These are phyloP conservation scores for Trichoderma sp. DNA, from an alignment of 2,329 filamentous ascomycete genomes.

Conservation along the genomic window DNA sequence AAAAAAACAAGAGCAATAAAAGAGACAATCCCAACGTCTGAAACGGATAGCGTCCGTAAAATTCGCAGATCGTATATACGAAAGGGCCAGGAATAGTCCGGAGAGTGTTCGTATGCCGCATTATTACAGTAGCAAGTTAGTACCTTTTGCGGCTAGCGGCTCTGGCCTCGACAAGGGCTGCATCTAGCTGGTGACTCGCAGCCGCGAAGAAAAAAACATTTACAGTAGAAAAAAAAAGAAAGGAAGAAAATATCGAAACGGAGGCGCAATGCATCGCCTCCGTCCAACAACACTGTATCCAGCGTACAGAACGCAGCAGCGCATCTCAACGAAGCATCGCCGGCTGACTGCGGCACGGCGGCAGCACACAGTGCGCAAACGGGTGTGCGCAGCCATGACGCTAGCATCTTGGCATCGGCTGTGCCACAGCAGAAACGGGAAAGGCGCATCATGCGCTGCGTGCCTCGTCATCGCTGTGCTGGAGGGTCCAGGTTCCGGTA, in stretches of 20 bases:
- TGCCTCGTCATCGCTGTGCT: slow-evolving; percentile 41
- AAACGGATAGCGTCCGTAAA: background rate
- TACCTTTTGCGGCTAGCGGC: background rate
- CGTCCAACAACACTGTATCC: background rate
- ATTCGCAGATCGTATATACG: background rate
- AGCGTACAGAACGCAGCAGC: background rate
- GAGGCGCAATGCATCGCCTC: background rate
- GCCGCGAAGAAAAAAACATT: background rate
- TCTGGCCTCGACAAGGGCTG: background rate
- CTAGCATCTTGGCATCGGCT: slow-evolving; percentile 21
- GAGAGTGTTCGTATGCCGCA: background rate
- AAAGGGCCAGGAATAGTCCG: background rate
- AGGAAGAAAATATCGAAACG: background rate
- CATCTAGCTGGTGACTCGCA: background rate
- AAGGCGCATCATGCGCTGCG: slow-evolving; percentile 23
- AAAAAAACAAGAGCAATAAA: background rate
- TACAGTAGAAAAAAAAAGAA: background rate
- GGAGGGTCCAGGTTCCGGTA: slow-evolving; percentile 23
- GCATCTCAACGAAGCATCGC: background rate
- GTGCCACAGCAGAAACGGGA: slow-evolving; percentile 21
- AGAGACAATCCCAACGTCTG: background rate
- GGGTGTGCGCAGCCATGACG: slow-evolving; percentile 1
- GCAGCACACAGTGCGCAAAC: background rate
- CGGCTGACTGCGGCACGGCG: background rate
- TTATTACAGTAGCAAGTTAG: background rate